Percentiles rank a stretch among this genome's conserved stretches.
Evolutionary conservation across 208 protist genomes (phyloP).

Genomic region (Trypanosoma congolense): DNA sequence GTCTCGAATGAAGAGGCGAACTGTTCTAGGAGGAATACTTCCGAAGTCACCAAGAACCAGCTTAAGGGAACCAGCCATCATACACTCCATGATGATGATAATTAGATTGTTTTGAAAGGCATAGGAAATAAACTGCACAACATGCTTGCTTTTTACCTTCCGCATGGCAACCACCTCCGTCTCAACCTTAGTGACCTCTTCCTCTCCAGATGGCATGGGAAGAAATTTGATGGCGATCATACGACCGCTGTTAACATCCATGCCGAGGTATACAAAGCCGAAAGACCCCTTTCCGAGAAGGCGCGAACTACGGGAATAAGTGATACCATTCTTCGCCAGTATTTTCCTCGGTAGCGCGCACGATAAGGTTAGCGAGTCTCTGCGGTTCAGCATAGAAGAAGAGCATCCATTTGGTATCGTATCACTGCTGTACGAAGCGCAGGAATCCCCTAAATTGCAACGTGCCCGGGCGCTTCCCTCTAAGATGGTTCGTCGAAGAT

Average conservation of each 20-base stretch:
- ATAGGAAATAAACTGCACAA: constrained; percentile 86
- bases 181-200: constrained; percentile 52
- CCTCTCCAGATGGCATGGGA: constrained; percentile 61
- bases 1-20: constrained; percentile 75
- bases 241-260: constrained; percentile 73
- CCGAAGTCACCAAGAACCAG: constrained; percentile 70
- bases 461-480: constrained; percentile 2
- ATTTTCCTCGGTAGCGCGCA: constrained; percentile 48
- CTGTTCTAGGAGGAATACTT: constrained; percentile 59
- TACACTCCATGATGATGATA: constrained; percentile 89
- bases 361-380: constrained; percentile 7
- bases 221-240: constrained; percentile 86
- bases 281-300: constrained; percentile 86
- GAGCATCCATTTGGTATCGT: constrained; percentile 1
- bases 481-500: constrained; percentile 3
- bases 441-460: constrained; percentile 9
- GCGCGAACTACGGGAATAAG: constrained; percentile 65
- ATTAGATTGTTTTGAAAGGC: constrained; percentile 63
- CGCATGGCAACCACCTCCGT: constrained; percentile 83
- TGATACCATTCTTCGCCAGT: constrained; percentile 68
- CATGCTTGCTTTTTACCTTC: constrained; percentile 75
- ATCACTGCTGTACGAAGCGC: constrained; percentile 15
- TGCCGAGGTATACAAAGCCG: constrained; percentile 82
- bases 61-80: constrained; percentile 81
- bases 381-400: constrained; percentile 10